Base-by-base conservation (phyloP, 306 rosid species). In the Arachis hypogaea region DNA sequence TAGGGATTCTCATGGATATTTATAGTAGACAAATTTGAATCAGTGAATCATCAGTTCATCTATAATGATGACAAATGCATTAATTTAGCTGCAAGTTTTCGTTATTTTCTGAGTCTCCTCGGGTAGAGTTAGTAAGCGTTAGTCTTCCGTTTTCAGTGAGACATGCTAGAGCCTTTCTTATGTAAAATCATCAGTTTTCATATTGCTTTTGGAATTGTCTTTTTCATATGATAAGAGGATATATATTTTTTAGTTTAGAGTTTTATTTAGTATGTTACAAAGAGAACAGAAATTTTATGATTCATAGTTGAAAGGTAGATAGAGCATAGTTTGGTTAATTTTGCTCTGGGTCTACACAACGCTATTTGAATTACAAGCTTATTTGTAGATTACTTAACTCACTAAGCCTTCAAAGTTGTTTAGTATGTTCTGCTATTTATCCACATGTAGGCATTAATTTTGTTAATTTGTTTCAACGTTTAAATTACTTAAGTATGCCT, bases 121-220 rank as follows among this genome's bases (percentile, higher is more conserved):
- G n/a, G 73, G 51, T 51, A 41, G 59, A 38, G 6, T 38, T 1
- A 40, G 52, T 41, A 40, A 41, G 29, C 41, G 42, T 55, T 7
- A 46, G 22, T 5, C 43, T 54, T 54, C 14, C 51, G 7, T 66
- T 46, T 36, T n/a, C 11, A 40, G 9, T 46, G 52, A 67, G 59
- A n/a, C 33, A 36, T 6, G 45, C 7, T 5, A 6, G 16, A 46
- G 12, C 51, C 12, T 11, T n/a, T 46, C 8, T 40, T 68, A 49
- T 54, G 18, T 68, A 50, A 38, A 68, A 49, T 38, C 46, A 47
- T 68, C 11, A n/a, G 38, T 69, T 69, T 55, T 5, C 8, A 10
- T 54, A 50, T 69, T 40, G 40, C 41, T 56, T 55, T 69, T 69
- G 64, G 59, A 72, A 7, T 72, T 72, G n/a, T 4, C 1, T 30